Evolutionary conservation across 192 early-diverging fungal genomes (phyloP).

Genomic region (Rhizophlyctis rosea): DNA sequence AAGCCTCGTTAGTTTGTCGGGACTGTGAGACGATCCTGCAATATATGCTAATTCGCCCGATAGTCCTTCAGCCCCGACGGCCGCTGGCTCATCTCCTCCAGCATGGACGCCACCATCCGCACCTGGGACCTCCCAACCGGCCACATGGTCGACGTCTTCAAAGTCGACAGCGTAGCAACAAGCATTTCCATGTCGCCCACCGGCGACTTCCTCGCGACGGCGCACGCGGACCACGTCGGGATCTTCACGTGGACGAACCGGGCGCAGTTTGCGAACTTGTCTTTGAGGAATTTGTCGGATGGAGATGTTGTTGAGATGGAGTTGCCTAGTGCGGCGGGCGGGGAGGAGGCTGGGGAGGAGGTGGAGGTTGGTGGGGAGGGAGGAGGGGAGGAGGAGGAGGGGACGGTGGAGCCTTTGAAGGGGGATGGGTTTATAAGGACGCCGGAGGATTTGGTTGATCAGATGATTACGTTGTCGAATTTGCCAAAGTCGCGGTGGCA

Average conservation of each 20-base stretch:
- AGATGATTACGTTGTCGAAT: conserved; percentile 83
- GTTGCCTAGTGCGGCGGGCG: conserved; percentile 56
- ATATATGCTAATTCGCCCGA: not conserved
- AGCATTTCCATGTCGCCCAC: conserved; percentile 85
- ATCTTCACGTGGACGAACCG: conserved; percentile 93
- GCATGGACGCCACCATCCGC: conserved; percentile 82
- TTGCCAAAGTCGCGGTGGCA: conserved; percentile 88
- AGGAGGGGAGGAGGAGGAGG: conserved; percentile 18
- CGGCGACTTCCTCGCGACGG: conserved; percentile 88
- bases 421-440: conserved; percentile 6
- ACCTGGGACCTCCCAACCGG: conserved; percentile 97
- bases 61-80: conserved; percentile 88
- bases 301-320: conserved; percentile 32
- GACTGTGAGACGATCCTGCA: not conserved
- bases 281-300: conserved; percentile 62
- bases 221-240: conserved; percentile 89
- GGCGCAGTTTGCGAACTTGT: conserved; percentile 71
- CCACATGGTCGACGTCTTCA: conserved; percentile 81
- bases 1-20: too few species aligned
- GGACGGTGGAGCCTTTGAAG: conserved; percentile 4
- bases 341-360: conserved; percentile 47
- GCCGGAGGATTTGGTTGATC: conserved; percentile 41
- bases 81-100: conserved; percentile 81
- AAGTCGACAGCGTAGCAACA: conserved; percentile 70
- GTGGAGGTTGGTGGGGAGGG: conserved; percentile 8